These are phyloP conservation scores for Rhizopogon rudus DNA, from an alignment of 768 basidiomycete species.

Conservation along the genomic window DNA sequence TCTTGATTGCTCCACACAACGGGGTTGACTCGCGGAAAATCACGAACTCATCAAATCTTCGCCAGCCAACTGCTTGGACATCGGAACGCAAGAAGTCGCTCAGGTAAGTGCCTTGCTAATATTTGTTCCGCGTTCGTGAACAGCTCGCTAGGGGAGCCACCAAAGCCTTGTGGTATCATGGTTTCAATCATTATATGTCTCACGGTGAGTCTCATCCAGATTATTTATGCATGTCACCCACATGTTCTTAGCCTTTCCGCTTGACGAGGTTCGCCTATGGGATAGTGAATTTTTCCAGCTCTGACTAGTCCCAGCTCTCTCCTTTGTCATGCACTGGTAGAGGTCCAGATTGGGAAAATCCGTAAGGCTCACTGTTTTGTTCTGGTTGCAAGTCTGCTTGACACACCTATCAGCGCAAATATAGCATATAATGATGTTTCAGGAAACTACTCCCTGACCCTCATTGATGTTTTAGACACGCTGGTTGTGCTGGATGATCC, in stretches of 20 bases:
- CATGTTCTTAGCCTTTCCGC: slow-evolving; percentile 62
- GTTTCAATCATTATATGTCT: slow-evolving; percentile 84
- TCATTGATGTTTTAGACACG: slow-evolving; percentile 82
- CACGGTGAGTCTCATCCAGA: slow-evolving; percentile 45
- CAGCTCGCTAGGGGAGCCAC: slow-evolving; percentile 51
- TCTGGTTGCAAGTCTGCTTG: slow-evolving; percentile 3
- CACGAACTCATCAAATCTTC: slow-evolving; percentile 8
- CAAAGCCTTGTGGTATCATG: slow-evolving; percentile 85
- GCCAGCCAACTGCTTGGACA: slow-evolving; percentile 44
- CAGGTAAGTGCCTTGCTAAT: slow-evolving; percentile 37
- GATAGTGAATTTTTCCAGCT: neutral
- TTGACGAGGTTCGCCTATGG: slow-evolving; percentile 61
- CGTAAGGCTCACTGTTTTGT: slow-evolving; percentile 42
- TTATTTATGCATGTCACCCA: slow-evolving; percentile 8
- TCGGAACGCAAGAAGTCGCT: slow-evolving; percentile 48
- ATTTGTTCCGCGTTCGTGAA: slow-evolving; percentile 1
- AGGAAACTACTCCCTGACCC: slow-evolving; percentile 86
- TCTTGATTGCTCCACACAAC: slow-evolving; percentile 34
- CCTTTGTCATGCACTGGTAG: slow-evolving; percentile 83
- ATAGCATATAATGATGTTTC: slow-evolving; percentile 87
- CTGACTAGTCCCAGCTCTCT: slow-evolving; percentile 48
- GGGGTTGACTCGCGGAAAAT: slow-evolving; percentile 8
- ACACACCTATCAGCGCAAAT: slow-evolving; percentile 46
- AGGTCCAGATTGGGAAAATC: slow-evolving; percentile 83
- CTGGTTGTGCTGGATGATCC: slow-evolving; percentile 84